Evolutionary conservation across 805 yeast genomes (phyloP).

Genomic region (Yamadazyma sp.): DNA sequence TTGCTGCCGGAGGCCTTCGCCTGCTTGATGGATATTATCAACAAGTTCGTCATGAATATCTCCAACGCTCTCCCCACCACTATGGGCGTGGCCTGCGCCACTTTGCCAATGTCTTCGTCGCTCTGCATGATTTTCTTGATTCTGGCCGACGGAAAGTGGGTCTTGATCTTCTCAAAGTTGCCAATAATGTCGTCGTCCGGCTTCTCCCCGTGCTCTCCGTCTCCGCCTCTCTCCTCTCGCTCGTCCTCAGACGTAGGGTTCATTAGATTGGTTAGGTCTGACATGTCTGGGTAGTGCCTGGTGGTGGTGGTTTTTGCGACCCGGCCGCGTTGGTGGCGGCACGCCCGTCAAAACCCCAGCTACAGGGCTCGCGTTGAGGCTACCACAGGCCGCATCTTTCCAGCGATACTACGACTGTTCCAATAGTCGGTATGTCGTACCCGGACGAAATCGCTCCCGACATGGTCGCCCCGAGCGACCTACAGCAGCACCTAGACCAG

Average conservation of each 20-base stretch:
- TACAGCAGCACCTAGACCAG: conserved; percentile 19
- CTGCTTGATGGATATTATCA: conserved; percentile 76
- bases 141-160: conserved; percentile 90
- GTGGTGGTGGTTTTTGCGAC: no score
- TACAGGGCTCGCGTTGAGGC: no score
- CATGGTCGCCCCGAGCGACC: conserved; percentile 29
- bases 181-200: conserved; percentile 21
- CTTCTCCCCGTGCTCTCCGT: conserved; percentile 1
- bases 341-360: no score
- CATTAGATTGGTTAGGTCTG: conserved; percentile 17
- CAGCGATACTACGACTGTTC: background rate
- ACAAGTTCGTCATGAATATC: conserved; percentile 84
- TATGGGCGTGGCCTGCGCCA: conserved; percentile 98
- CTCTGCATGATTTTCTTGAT: conserved; percentile 96
- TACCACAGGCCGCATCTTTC: no score
- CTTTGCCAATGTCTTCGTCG: conserved; percentile 97
- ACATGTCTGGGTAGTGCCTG: no score
- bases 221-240: conserved; percentile 1
- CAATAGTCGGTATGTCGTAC: conserved; percentile 2
- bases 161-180: conserved; percentile 56
- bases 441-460: conserved; percentile 44
- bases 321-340: no score
- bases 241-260: conserved; percentile 18
- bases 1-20: conserved; percentile 75
- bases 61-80: conserved; percentile 95